These are phyloP conservation scores for Aspergillus novoparasiticus DNA, from an alignment of 2,329 filamentous ascomycete species.

Conservation along the genomic window DNA sequence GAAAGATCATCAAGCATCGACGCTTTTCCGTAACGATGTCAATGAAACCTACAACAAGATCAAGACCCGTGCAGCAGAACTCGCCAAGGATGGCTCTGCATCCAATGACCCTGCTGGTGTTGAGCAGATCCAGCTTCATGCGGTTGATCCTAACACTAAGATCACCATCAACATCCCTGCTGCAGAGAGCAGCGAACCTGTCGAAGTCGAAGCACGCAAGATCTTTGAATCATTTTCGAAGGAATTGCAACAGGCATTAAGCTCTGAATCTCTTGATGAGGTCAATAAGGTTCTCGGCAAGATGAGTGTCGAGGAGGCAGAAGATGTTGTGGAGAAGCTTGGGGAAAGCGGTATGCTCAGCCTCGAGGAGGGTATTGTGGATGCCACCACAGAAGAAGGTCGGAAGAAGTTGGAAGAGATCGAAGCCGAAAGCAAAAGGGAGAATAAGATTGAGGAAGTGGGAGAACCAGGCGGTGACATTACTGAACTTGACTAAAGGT, in stretches of 20 bases:
- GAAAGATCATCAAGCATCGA: conserved; percentile 83
- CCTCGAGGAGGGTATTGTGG: conserved; percentile 89
- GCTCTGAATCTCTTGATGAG: conserved; percentile 85
- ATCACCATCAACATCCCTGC: conserved; percentile 86
- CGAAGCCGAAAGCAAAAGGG: conserved; percentile 56
- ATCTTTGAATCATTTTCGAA: conserved; percentile 85
- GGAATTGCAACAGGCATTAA: conserved; percentile 77
- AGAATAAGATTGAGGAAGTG: conserved; percentile 51
- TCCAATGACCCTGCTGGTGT: conserved; percentile 64
- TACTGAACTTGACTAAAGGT: conserved; percentile 38
- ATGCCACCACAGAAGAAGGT: conserved; percentile 88
- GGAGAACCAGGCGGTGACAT: conserved; percentile 55
- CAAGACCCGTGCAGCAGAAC: conserved; percentile 72
- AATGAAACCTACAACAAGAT: conserved; percentile 85
- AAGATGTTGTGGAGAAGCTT: conserved; percentile 78
- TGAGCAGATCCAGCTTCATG: conserved; percentile 96
- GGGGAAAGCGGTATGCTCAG: conserved; percentile 86
- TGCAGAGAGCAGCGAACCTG: conserved; percentile 65
- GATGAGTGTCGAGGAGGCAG: conserved; percentile 86
- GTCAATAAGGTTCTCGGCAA: conserved; percentile 85
- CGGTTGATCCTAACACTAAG: conserved; percentile 87
- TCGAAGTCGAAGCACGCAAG: conserved; percentile 63
- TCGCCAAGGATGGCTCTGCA: conserved; percentile 62
- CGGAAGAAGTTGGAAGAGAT: conserved; percentile 76
- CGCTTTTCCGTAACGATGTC: conserved; percentile 91